These are phyloP conservation scores for Kazachstania kunashirensis DNA, from an alignment of 805 yeast genomes.

Conservation along the genomic window DNA sequence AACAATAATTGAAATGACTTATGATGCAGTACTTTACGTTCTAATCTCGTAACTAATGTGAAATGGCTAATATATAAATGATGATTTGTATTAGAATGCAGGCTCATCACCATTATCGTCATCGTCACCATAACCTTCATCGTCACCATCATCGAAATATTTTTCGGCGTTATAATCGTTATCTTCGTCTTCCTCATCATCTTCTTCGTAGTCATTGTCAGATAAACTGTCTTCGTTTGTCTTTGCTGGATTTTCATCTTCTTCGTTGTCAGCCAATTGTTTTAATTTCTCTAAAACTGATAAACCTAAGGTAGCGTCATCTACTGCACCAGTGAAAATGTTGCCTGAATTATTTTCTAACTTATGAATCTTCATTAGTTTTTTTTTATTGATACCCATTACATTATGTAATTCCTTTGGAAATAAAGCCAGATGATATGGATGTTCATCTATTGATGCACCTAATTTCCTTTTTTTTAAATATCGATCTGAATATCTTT, in stretches of 20 bases:
- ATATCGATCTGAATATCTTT: constrained; percentile 75
- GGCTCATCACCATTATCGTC: constrained; percentile 38
- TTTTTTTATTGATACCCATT: constrained; percentile 55
- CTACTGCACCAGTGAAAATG: constrained; percentile 21
- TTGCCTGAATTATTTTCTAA: constrained; percentile 21
- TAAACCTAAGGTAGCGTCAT: constrained; percentile 23
- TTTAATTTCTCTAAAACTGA: constrained; percentile 41
- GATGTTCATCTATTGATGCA: constrained; percentile 65
- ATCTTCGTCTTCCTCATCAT: constrained; percentile 53
- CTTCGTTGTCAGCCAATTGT: constrained; percentile 40
- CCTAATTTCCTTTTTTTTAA: constrained; percentile 49
- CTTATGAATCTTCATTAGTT: constrained; percentile 36
- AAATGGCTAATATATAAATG: too few species aligned
- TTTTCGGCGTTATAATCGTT: constrained; percentile 38
- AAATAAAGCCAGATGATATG: constrained; percentile 58
- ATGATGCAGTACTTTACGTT: too few species aligned
- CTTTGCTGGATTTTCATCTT: constrained; percentile 28
- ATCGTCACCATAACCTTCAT: constrained; percentile 37
- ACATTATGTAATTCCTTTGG: constrained; percentile 69
- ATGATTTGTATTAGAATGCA: constrained; percentile 37
- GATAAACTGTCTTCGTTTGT: constrained; percentile 23
- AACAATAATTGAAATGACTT: too few species aligned
- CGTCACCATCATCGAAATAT: constrained; percentile 35
- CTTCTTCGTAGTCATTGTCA: constrained; percentile 49
- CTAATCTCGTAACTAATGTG: too few species aligned